Base-by-base conservation (phyloP, 805 yeast genomes). In the Candida mattraensis region DNA sequence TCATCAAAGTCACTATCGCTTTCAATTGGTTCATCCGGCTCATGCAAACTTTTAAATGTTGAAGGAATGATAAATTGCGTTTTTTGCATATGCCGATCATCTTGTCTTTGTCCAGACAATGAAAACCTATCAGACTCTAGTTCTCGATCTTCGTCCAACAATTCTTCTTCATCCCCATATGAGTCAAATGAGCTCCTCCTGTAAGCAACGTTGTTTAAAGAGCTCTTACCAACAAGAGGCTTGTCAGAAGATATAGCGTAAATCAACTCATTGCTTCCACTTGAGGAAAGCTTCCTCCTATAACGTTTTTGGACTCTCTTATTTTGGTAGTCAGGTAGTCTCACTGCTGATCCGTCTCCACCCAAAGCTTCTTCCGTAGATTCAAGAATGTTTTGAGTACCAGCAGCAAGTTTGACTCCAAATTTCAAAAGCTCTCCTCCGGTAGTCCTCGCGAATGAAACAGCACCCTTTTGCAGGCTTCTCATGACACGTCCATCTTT, bases 351-450 rank as follows among this genome's bases (percentile, higher is more conserved):
- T 0, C 91, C 93, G 44, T 69, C 69, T 0, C 95, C 95, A 6
- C 93, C 94, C 24, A 87, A 62, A 6, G 76, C 71, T 46, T 80
- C 83, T 54, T 88, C 97, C 0, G 94, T 80, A 35, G 74, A 78
- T 48, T 88, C 96, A 28, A 89, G 59, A 3, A 86, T 60, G 0
- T 80, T 77, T 51, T 88, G 97, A 0, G 96, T 85, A 0, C 97
- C 96, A 7, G 88, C 82, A 1, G 95, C 89, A 18, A 89, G 54
- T 49, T 83, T 87, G 0, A 85, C 91, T 1, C 96, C 95, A 29
- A 89, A 67, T 48, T 83, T 82, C 28, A 89, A 65, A 21, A 88
- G 59, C 56, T 89, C 96, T 38, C 81, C 83, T 3, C 93, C 75
- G 0, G 97, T 83, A 3, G 83, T 80, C 48, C 73, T 80, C 2